Base-by-base conservation (phyloP, 1,139 yeast genomes). In the Pichia sp. region DNA sequence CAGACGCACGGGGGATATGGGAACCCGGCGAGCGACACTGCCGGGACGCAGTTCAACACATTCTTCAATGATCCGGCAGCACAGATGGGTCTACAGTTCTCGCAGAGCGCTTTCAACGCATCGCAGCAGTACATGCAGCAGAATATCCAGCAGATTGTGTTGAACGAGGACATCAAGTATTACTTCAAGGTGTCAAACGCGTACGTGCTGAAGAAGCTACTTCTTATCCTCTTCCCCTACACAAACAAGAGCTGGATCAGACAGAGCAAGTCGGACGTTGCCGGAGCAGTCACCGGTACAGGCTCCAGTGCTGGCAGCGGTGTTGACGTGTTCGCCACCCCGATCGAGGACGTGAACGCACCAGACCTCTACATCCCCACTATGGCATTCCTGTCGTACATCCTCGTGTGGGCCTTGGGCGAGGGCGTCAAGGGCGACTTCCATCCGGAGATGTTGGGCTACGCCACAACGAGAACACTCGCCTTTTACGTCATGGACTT, bases 291-390 rank as follows among this genome's bases (percentile, higher is more conserved):
- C 30, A 12, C 12, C 10, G 34, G 34, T n/a, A n/a, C n/a, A n/a
- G n/a, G n/a, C n/a, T n/a, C n/a, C 10, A 9, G 34, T n/a, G 18
- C 18, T 18, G 18, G 37, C 18, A 34, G n/a, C 19, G 37, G 18
- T 34, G 65, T 67, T 3, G 83, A 79, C 43, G 70, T 75, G 16
- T 88, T 76, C 66, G 85, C 87, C 1, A 82, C 87, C 4, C 96
- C 96, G 10, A 68, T 78, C 37, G 86, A 82, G 57, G 99, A 95
- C 66, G 76, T 87, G 56, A 95, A 95, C 66, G 95, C 98, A 0
- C 99, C 99, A 2, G 99, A 95, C 68, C 79, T 93, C 74, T 95
- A 95, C 68, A 88, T 95, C 52, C 99, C 99, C 4, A 71, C 87
- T 58, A 90, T 91, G 96, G 88, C 97, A 2, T 81, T 87, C 62